Percentiles rank a stretch among this genome's conserved stretches.
phyloP scores from a whole-genome alignment of 2,329 filamentous ascomycete genomes.

The Onygenales sp. region DNA sequence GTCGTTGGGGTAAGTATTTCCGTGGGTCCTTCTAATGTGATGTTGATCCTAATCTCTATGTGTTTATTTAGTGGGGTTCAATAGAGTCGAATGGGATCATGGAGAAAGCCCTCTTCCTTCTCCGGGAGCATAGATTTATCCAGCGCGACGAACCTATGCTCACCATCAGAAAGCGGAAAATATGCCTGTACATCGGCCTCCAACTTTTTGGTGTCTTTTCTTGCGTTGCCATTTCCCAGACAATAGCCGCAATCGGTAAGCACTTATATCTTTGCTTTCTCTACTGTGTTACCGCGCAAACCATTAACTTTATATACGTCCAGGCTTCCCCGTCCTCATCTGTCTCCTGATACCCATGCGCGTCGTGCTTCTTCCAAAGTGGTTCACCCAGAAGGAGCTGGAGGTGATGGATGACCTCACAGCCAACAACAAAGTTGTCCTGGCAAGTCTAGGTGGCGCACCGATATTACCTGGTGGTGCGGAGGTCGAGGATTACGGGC shows the following conservation, averaged over 20 bases:
- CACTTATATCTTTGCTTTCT: background rate
- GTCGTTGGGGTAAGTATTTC: slow-evolving; percentile 41
- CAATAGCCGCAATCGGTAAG: slow-evolving; percentile 45
- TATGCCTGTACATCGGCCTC: slow-evolving; percentile 42
- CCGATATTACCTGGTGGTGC: slow-evolving; percentile 29
- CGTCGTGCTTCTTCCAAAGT: slow-evolving; percentile 40
- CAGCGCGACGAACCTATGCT: slow-evolving; percentile 39
- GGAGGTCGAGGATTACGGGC: slow-evolving; percentile 13
- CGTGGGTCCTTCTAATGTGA: background rate
- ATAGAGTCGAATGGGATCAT: slow-evolving; percentile 47
- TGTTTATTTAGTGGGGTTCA: slow-evolving; percentile 28
- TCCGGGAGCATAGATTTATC: slow-evolving; percentile 38
- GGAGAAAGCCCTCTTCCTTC: slow-evolving; percentile 41
- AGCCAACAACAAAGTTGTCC: slow-evolving; percentile 43
- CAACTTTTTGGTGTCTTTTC: slow-evolving; percentile 44
- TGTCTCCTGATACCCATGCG: slow-evolving; percentile 46
- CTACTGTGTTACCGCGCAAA: too few relatives aligned
- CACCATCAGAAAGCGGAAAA: slow-evolving; percentile 34
- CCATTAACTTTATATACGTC: background rate
- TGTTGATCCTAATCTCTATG: background rate
- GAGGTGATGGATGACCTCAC: slow-evolving; percentile 45
- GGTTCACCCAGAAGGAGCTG: slow-evolving; percentile 42
- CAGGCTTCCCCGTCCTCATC: slow-evolving; percentile 49
- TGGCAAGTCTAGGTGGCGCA: slow-evolving; percentile 43
- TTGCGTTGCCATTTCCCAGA: slow-evolving; percentile 51